Evolutionary conservation across 1,284 basidiomycete genomes (phyloP).

Genomic region (Chalciporus sp.): DNA sequence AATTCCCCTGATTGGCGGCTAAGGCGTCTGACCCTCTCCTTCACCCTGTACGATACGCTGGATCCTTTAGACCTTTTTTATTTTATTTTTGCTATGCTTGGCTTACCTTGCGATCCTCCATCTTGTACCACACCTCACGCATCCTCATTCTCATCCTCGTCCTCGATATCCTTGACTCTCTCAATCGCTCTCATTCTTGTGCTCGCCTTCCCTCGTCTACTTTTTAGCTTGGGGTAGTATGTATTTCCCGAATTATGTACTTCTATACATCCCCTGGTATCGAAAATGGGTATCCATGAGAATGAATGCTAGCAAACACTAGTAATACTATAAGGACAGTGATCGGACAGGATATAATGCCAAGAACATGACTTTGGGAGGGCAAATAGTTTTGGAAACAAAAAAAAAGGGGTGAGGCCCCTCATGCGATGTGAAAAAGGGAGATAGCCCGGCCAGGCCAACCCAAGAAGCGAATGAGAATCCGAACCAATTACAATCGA

Average conservation of each 20-base stretch:
- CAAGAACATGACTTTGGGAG: not conserved
- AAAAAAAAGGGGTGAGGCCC: not conserved
- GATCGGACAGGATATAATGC: not conserved
- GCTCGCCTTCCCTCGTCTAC: not conserved
- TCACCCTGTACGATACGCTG: too few relatives aligned
- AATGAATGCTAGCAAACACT: slow-evolving; percentile 9
- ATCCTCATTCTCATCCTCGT: not conserved
- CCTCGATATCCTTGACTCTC: not conserved
- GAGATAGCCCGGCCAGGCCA: too few relatives aligned
- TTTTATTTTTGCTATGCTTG: too few relatives aligned
- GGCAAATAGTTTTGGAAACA: not conserved
- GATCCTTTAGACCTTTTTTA: too few relatives aligned
- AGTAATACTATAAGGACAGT: not conserved
- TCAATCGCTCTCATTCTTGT: not conserved
- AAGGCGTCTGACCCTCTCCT: not conserved
- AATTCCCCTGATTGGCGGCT: slow-evolving; percentile 16
- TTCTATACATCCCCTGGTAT: slow-evolving; percentile 19
- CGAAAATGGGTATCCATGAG: slow-evolving; percentile 25
- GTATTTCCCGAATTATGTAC: slow-evolving; percentile 14
- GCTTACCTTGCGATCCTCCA: not conserved
- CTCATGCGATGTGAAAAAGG: too few relatives aligned
- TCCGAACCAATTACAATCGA: not conserved
- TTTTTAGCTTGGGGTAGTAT: slow-evolving; percentile 5
- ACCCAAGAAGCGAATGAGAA: not conserved
- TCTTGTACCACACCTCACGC: not conserved